A percentile compares a stretch with the other conserved stretches of the same genome.
These are phyloP conservation scores for Ceratocystis cacaofunesta DNA, from an alignment of 2,329 filamentous ascomycete species.

Conservation along the genomic window DNA sequence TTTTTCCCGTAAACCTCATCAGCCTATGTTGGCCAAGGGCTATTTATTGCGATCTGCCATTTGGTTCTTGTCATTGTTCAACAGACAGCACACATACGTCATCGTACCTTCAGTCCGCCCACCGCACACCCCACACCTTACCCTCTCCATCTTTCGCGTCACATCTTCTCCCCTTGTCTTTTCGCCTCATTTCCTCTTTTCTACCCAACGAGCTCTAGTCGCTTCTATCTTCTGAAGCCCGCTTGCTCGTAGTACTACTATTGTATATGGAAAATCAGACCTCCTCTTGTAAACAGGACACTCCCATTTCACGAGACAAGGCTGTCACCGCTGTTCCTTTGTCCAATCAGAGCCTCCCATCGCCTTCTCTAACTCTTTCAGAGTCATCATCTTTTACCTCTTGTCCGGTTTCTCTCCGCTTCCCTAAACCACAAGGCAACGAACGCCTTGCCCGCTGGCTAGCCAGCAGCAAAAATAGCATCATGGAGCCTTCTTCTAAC, in stretches of 20 bases:
- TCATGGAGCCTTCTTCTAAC: conserved; percentile 28
- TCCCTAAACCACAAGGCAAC: conserved; percentile 41
- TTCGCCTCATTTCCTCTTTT: not conserved
- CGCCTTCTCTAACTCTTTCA: conserved; percentile 10
- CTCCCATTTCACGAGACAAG: conserved; percentile 9
- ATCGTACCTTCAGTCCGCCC: not conserved
- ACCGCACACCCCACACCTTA: not conserved
- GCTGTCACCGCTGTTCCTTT: not conserved
- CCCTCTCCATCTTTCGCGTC: not conserved
- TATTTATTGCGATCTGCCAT: not conserved
- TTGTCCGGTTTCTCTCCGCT: conserved; percentile 39
- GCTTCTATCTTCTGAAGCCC: conserved; percentile 9
- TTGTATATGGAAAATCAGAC: conserved; percentile 12
- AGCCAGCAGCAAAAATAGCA: conserved; percentile 41
- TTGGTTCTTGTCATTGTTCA: conserved; percentile 2
- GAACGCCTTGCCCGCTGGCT: conserved; percentile 44
- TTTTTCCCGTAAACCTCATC: not conserved
- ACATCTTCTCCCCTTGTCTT: not conserved
- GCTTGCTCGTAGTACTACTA: conserved; percentile 1
- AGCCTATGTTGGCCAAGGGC: not conserved
- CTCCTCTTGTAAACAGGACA: conserved; percentile 5
- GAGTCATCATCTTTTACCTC: conserved; percentile 14
- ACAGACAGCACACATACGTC: not conserved
- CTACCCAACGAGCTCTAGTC: conserved; percentile 2
- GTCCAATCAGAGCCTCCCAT: not conserved